Evolutionary conservation across 2,329 filamentous ascomycete species (phyloP), one percentile per base, ranked within the genome.

Genomic region (Aspergillus flavus): DNA sequence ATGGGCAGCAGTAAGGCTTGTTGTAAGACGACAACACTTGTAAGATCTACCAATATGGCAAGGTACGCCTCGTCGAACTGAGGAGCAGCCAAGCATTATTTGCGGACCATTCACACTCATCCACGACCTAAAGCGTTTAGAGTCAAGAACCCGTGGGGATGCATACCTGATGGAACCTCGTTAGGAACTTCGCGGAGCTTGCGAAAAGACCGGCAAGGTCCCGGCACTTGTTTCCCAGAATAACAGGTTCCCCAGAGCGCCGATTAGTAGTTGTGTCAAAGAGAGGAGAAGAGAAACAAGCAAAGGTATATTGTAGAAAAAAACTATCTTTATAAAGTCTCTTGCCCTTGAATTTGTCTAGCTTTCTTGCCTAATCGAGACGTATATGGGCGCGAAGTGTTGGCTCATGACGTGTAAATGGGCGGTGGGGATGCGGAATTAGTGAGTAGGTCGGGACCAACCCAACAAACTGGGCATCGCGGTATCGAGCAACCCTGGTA

Each of bases 371-470:
- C 28, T 30, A 21, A 19, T n/a, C n/a, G 30, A 54, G 30, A 39
- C 23, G 36, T 34, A 21, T 54, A 36, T 54, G 39, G 48, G 54
- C 28, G 61, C 32, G 21, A 62, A 28, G 61, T 34, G 50, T 23
- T 58, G 52, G 60, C 23, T 52, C 55, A 48, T 61, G 58, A 61
- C 55, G 58, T 59, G 64, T 63, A 59, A 41, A 56, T 59, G 54
- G 58, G 58, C 41, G 61, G 61, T 61, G 61, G 58, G 48, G 61
- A 39, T 62, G 63, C 43, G 57, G 53, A 16, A 41, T 59, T 48
- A 61, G 58, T 21, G 52, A 46, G 48, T 39, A 53, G 52, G 48
- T 54, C 46, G 43, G 58, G 32, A 36, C 61, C 61, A 61, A 54
- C 52, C 32, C 43, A 63, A 34, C 58, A 26, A 48, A 36, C 12